Evolutionary conservation across 2,329 filamentous ascomycete genomes (phyloP), one percentile per base, ranked within the genome.

Genomic region (Myriosclerotinia curreyana): DNA sequence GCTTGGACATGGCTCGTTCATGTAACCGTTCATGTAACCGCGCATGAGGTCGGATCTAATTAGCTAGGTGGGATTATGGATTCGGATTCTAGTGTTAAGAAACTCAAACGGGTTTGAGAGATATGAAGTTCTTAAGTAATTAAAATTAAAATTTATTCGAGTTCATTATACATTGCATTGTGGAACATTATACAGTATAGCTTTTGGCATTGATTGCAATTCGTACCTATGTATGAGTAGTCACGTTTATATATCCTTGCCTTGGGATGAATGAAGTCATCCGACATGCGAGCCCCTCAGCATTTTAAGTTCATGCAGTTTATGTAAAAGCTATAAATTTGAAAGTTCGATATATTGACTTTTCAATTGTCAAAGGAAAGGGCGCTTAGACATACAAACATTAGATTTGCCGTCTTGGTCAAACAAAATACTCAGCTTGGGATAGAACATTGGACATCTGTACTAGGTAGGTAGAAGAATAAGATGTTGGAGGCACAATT

Each of bases 1-100:
- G 61, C 52, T 63, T 63, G 52, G 61, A 63, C 51, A 62, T 62
- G 36, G 44, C 54, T 48, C 54, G 38, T 46, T 31, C 28, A 31
- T 31, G 28, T 31, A 31, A 31, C 28, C 4, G 17, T 34, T 49
- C 54, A 58, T 58, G 54, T 58, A 58, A 58, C 40, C 54, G 54
- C 54, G 54, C 55, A 44, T 60, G 40, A 59, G 22, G 42, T 38
- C 22, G 22, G 42, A 40, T 59, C 12, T 44, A 25, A 22, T 34
- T 31, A 42, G 20, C 15, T 42, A 61, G 48, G 42, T 59, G 42
- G 55, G 42, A 59, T 31, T 48, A 40, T 31, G 25, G 40, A 11
- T 25, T 11, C 22, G 40, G 22, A 56, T 46, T 40, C 54, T 48
- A 48, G 14, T 25, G n/a, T 36, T 8, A 38, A 14, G n/a, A 59